These are phyloP conservation scores for Penicillium ucsense DNA, from an alignment of 495 filamentous ascomycete species.

Conservation along the genomic window DNA sequence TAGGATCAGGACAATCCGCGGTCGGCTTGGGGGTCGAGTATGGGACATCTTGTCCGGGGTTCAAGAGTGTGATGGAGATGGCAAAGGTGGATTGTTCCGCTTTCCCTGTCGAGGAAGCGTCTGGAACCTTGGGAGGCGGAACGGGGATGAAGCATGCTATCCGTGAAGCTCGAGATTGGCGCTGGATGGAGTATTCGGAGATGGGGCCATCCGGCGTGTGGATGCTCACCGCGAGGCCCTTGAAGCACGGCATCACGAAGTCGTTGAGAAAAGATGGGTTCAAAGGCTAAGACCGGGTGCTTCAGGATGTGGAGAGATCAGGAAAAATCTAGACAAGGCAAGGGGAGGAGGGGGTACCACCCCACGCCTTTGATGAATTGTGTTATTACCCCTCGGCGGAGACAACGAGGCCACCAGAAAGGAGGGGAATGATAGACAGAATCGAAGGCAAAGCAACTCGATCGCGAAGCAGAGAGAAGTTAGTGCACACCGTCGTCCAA, in stretches of 20 bases:
- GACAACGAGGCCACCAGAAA: not conserved
- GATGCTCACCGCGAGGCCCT: conserved; percentile 93
- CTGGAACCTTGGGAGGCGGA: conserved; percentile 69
- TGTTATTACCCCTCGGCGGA: not conserved
- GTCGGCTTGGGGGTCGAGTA: conserved; percentile 79
- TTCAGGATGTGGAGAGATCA: too few relatives aligned
- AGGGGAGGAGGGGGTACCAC: conserved; percentile 1
- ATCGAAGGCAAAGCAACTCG: too few relatives aligned
- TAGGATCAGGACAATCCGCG: conserved; percentile 59
- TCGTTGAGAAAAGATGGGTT: not conserved
- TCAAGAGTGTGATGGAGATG: conserved; percentile 91
- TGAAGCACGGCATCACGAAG: conserved; percentile 84
- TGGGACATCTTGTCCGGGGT: conserved; percentile 75
- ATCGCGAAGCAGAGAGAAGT: too few relatives aligned
- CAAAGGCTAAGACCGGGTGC: not conserved
- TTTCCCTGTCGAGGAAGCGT: conserved; percentile 50
- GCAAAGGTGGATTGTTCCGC: conserved; percentile 91
- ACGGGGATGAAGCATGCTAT: conserved; percentile 97
- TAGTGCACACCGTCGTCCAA: too few relatives aligned
- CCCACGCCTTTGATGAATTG: conserved; percentile 1
- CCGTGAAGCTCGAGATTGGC: conserved; percentile 77
- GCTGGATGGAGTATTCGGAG: conserved; percentile 88
- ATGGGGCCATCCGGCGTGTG: conserved; percentile 84
- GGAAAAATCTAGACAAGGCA: too few relatives aligned
- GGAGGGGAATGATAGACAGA: too few relatives aligned